Evolutionary conservation across 2,329 filamentous ascomycete species (phyloP).

Genomic region (Colletotrichum sp.): DNA sequence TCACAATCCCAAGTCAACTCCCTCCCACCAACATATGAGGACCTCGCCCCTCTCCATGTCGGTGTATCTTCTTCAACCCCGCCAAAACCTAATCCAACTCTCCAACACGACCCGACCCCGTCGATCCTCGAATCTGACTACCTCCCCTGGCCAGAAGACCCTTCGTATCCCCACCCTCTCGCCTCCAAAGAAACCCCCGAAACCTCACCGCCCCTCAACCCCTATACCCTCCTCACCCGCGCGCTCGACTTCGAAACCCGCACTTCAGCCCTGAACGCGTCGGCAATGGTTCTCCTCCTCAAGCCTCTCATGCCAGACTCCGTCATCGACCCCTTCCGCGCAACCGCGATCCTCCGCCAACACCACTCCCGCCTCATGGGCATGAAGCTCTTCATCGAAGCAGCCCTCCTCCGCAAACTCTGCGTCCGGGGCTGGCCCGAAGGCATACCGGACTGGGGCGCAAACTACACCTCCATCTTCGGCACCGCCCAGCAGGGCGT

Average conservation of each 20-base stretch:
- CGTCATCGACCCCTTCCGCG: conserved; percentile 61
- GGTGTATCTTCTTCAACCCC: conserved; percentile 26
- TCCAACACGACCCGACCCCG: conserved; percentile 42
- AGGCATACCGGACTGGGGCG: conserved; percentile 56
- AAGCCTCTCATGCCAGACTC: conserved; percentile 60
- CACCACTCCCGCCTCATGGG: conserved; percentile 65
- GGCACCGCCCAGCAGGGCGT: conserved; percentile 59
- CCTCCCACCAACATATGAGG: conserved; percentile 1
- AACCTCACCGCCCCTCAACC: conserved; percentile 52
- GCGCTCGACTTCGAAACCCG: conserved; percentile 62
- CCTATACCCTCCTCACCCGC: conserved; percentile 57
- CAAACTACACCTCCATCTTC: conserved; percentile 60
- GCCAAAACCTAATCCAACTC: conserved; percentile 28
- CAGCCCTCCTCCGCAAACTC: conserved; percentile 65
- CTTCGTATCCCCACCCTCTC: conserved; percentile 56
- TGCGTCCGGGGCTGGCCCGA: conserved; percentile 63
- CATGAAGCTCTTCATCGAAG: conserved; percentile 65
- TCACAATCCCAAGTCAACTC: conserved; percentile 12
- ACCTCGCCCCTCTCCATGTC: conserved; percentile 19
- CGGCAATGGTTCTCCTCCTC: conserved; percentile 65
- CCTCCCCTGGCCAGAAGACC: conserved; percentile 63
- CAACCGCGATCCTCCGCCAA: conserved; percentile 61
- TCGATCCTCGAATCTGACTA: conserved; percentile 63
- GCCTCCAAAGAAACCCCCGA: conserved; percentile 10
- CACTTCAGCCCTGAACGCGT: conserved; percentile 62